Percentiles rank a stretch among this genome's conserved stretches.
Evolutionary conservation across 2,329 filamentous ascomycete species (phyloP).

Genomic region (Byssothecium circinans): DNA sequence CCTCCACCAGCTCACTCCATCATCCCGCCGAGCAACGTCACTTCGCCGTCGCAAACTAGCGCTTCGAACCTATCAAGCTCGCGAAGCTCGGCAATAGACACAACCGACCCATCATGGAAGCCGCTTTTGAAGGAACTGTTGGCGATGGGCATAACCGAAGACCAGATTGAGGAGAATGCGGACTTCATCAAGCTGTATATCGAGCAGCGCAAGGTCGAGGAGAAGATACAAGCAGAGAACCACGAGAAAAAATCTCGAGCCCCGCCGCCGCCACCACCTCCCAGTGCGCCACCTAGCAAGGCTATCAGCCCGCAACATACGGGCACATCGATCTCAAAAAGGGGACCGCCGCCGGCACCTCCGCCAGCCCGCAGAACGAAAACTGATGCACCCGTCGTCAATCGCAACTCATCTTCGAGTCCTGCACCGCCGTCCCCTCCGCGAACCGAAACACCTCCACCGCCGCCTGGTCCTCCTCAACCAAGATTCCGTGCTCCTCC

Average conservation of each 20-base stretch:
- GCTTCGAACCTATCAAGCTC: slow-evolving; percentile 37
- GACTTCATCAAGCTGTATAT: slow-evolving; percentile 71
- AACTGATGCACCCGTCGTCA: slow-evolving; percentile 43
- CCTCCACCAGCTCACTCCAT: slow-evolving; percentile 51
- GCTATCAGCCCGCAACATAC: slow-evolving; percentile 64
- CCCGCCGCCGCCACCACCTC: slow-evolving; percentile 65
- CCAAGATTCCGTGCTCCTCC: slow-evolving; percentile 82
- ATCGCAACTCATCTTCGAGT: slow-evolving; percentile 55
- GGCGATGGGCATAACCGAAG: slow-evolving; percentile 68
- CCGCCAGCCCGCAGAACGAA: slow-evolving; percentile 53
- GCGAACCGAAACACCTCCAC: slow-evolving; percentile 71
- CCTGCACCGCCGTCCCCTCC: slow-evolving; percentile 62
- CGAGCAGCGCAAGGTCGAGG: slow-evolving; percentile 62
- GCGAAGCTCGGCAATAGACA: slow-evolving; percentile 57
- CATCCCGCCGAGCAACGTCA: slow-evolving; percentile 50
- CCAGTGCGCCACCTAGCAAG: slow-evolving; percentile 46
- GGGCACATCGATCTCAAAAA: slow-evolving; percentile 55
- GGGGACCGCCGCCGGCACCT: slow-evolving; percentile 64
- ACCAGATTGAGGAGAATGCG: slow-evolving; percentile 67
- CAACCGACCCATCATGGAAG: slow-evolving; percentile 64
- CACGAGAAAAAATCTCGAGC: slow-evolving; percentile 56
- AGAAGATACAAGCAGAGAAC: slow-evolving; percentile 48
- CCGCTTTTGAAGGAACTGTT: slow-evolving; percentile 62
- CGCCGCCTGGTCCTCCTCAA: slow-evolving; percentile 61
- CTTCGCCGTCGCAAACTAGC: slow-evolving; percentile 41